These are phyloP conservation scores for Elsinoe ampelina DNA, from an alignment of 2,329 filamentous ascomycete genomes.

Conservation along the genomic window DNA sequence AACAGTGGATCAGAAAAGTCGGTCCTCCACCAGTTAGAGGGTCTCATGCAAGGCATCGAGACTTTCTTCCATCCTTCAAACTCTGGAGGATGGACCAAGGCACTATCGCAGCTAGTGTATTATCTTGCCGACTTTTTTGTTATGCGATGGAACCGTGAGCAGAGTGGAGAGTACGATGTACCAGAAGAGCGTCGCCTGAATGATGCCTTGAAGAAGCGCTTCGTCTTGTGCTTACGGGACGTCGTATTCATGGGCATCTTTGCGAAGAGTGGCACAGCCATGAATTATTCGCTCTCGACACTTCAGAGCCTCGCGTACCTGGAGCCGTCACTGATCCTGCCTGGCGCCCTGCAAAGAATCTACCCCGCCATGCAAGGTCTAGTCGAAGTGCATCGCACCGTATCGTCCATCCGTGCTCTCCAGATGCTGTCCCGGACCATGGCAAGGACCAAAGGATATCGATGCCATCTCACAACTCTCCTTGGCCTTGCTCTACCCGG, in stretches of 20 bases:
- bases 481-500: conserved; percentile 88
- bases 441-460: conserved; percentile 86
- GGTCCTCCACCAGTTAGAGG: conserved; percentile 75
- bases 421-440: conserved; percentile 89
- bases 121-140: conserved; percentile 95
- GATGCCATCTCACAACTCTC: conserved; percentile 89
- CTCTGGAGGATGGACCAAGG: conserved; percentile 81
- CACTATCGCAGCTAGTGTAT: conserved; percentile 80
- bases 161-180: conserved; percentile 81
- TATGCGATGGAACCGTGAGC: conserved; percentile 93
- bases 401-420: conserved; percentile 81
- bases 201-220: conserved; percentile 71
- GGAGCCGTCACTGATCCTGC: conserved; percentile 83
- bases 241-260: conserved; percentile 98
- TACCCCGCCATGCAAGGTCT: conserved; percentile 94
- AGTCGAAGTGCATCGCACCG: conserved; percentile 93
- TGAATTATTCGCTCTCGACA: conserved; percentile 83
- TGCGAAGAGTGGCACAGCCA: conserved; percentile 84
- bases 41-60: conserved; percentile 86
- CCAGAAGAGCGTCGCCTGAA: conserved; percentile 72
- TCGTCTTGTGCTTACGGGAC: conserved; percentile 80
- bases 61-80: conserved; percentile 99
- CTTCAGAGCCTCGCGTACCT: conserved; percentile 83
- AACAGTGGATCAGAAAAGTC: conserved; percentile 58
- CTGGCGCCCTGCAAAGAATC: conserved; percentile 87